Conservation (phyloP, 495 filamentous ascomycete species). For the Penicillium angulare region DNA sequence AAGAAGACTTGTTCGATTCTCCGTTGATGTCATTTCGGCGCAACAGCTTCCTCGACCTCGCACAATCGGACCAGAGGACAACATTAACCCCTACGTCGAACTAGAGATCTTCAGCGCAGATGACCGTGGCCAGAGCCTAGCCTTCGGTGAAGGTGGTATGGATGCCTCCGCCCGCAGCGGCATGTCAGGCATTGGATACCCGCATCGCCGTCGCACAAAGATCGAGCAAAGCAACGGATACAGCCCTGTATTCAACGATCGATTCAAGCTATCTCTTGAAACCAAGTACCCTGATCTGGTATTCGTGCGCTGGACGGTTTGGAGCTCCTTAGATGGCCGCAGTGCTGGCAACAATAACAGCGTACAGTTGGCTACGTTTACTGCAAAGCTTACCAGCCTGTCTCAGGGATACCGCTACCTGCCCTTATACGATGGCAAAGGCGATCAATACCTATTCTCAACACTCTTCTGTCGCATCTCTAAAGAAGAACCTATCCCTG, state of each 20-base stretch:
- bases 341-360: conserved; percentile 59
- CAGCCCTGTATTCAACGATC: conserved; percentile 79
- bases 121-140: conserved; percentile 71
- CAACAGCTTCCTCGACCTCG: conserved; percentile 88
- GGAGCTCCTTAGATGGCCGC: conserved; percentile 70
- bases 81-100: conserved; percentile 89
- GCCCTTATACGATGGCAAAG: conserved; percentile 84
- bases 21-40: conserved; percentile 85
- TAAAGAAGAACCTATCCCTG: conserved; percentile 56
- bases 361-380: conserved; percentile 79
- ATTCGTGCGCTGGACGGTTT: conserved; percentile 91
- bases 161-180: conserved; percentile 69
- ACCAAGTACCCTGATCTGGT: conserved; percentile 91
- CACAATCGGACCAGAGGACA: conserved; percentile 63
- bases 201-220: conserved; percentile 73
- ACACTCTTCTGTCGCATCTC: conserved; percentile 86
- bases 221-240: conserved; percentile 86
- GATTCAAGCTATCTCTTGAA: conserved; percentile 71
- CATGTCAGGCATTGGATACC: conserved; percentile 68
- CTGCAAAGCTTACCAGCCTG: conserved; percentile 83
- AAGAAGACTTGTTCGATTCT: conserved; percentile 77
- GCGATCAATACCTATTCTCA: conserved; percentile 91
- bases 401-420: conserved; percentile 96
- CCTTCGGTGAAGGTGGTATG: conserved; percentile 63
- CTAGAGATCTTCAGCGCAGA: conserved; percentile 93